Percentiles rank a stretch among this genome's conserved stretches.
Evolutionary conservation across 202 grass and related monocot species (phyloP).

Genomic region (Dendrocalamus latiflorus): DNA sequence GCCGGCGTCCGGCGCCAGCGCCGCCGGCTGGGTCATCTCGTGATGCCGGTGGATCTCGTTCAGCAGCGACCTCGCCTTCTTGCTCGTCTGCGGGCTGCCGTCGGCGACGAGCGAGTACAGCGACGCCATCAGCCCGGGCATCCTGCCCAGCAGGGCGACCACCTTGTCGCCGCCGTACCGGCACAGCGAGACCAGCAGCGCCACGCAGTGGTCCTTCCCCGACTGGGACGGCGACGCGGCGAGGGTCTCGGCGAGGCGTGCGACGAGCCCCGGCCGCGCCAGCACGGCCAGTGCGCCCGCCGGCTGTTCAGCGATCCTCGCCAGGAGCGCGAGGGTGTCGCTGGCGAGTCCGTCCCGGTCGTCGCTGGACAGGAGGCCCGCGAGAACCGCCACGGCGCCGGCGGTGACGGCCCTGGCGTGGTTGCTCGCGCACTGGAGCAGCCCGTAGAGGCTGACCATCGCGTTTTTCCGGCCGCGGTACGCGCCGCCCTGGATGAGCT

Average conservation of each 20-base stretch:
- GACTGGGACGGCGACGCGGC: conserved; percentile 21
- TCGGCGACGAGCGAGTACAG: conserved; percentile 47
- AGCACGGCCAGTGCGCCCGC: conserved; percentile 54
- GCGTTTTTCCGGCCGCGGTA: conserved; percentile 62
- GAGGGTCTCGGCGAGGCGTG: conserved; percentile 34
- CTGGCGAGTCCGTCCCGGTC: conserved; percentile 33
- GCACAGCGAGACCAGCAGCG: conserved; percentile 42
- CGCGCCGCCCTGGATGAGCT: conserved; percentile 47
- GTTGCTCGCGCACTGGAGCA: conserved; percentile 48
- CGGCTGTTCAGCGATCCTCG: conserved; percentile 46
- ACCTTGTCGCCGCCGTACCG: conserved; percentile 43
- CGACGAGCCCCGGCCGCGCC: conserved; percentile 20
- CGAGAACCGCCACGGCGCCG: conserved; percentile 43
- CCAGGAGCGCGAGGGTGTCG: conserved; percentile 61
- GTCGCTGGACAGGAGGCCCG: conserved; percentile 19
- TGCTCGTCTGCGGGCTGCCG: conserved; percentile 39
- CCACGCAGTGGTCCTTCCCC: conserved; percentile 49
- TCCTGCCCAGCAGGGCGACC: conserved; percentile 39
- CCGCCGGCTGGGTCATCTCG: not conserved
- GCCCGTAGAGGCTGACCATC: conserved; percentile 54
- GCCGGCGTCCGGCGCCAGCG: not conserved
- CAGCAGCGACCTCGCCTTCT: conserved; percentile 46
- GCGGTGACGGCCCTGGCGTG: conserved; percentile 44
- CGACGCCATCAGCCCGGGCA: conserved; percentile 39
- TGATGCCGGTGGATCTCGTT: conserved; percentile 47